These are phyloP conservation scores for Ophiostoma piceae DNA, from an alignment of 2,329 filamentous ascomycete genomes.

Conservation along the genomic window DNA sequence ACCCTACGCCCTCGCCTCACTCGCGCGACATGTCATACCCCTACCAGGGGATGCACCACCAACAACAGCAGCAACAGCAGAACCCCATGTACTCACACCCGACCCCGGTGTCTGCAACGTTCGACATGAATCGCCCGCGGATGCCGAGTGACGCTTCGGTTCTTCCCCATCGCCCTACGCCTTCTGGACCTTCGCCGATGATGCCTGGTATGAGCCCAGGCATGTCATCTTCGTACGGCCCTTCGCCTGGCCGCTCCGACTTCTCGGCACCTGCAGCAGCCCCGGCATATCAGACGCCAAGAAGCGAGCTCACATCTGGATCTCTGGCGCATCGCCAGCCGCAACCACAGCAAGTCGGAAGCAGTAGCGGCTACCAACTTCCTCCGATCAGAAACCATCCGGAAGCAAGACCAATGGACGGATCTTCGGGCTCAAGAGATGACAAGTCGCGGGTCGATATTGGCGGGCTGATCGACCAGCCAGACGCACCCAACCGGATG, in stretches of 20 bases:
- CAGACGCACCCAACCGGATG: slow-evolving; percentile 35
- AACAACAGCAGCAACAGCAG: slow-evolving; percentile 28
- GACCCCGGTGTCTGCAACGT: slow-evolving; percentile 44
- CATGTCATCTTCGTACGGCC: slow-evolving; percentile 43
- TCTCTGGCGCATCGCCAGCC: slow-evolving; percentile 32
- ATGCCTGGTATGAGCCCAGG: slow-evolving; percentile 40
- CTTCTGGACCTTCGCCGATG: slow-evolving; percentile 30
- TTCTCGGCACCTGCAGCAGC: slow-evolving; percentile 37
- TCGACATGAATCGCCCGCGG: slow-evolving; percentile 43
- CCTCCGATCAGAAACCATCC: slow-evolving; percentile 45
- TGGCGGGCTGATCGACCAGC: slow-evolving; percentile 56
- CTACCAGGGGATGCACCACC: slow-evolving; percentile 38
- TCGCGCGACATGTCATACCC: slow-evolving; percentile 40
- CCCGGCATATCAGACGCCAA: slow-evolving; percentile 49
- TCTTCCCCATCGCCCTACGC: slow-evolving; percentile 28
- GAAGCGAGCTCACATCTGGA: slow-evolving; percentile 45
- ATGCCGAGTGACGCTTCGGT: slow-evolving; percentile 32
- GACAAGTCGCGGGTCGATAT: slow-evolving; percentile 56
- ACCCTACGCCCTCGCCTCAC: slow-evolving; percentile 44
- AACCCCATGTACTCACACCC: slow-evolving; percentile 39
- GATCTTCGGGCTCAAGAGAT: slow-evolving; percentile 31
- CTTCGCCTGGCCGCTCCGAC: slow-evolving; percentile 42
- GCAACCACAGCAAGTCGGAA: slow-evolving; percentile 10
- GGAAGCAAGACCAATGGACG: slow-evolving; percentile 25
- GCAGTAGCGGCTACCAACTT: slow-evolving; percentile 38